These are phyloP conservation scores for Zygotorulaspora mrakii DNA, from an alignment of 1,139 yeast species.

Conservation along the genomic window DNA sequence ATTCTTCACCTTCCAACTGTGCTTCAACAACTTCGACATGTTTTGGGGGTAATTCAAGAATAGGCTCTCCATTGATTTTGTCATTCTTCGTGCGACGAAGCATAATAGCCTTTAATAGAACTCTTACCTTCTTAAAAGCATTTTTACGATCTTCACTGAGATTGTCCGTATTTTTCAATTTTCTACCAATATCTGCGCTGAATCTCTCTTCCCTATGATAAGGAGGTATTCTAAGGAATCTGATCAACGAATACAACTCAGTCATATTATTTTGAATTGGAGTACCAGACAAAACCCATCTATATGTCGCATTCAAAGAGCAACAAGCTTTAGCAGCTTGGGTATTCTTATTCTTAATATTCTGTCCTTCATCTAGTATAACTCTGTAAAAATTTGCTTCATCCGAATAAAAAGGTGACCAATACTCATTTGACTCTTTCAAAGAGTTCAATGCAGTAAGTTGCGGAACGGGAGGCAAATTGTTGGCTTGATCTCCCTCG, in stretches of 20 bases:
- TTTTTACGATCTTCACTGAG: slow-evolving; percentile 36
- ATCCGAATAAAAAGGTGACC: slow-evolving; percentile 64
- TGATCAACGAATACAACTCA: slow-evolving; percentile 72
- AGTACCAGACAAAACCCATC: slow-evolving; percentile 90
- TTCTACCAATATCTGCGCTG: slow-evolving; percentile 51
- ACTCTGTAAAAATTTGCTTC: slow-evolving; percentile 60
- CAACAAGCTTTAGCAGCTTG: slow-evolving; percentile 66
- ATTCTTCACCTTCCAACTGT: slow-evolving; percentile 50
- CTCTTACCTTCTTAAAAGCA: slow-evolving; percentile 65
- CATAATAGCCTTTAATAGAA: slow-evolving; percentile 69
- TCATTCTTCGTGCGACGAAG: slow-evolving; percentile 76
- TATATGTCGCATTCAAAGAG: slow-evolving; percentile 48
- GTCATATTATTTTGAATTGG: slow-evolving; percentile 87
- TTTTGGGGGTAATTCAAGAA: slow-evolving; percentile 67
- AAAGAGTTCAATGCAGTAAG: slow-evolving; percentile 34
- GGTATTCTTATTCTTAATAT: slow-evolving; percentile 71
- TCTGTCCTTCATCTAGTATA: slow-evolving; percentile 88
- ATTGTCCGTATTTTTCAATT: slow-evolving; percentile 37
- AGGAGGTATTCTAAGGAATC: slow-evolving; percentile 69
- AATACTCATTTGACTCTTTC: slow-evolving; percentile 40
- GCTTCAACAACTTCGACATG: slow-evolving; percentile 47
- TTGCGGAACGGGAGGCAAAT: slow-evolving; percentile 42
- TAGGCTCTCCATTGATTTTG: slow-evolving; percentile 74
- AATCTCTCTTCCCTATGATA: slow-evolving; percentile 59
- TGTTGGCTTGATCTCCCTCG: slow-evolving; percentile 18